Conservation (phyloP, 2,329 filamentous ascomycete species). For the Aspergillus sp. region DNA sequence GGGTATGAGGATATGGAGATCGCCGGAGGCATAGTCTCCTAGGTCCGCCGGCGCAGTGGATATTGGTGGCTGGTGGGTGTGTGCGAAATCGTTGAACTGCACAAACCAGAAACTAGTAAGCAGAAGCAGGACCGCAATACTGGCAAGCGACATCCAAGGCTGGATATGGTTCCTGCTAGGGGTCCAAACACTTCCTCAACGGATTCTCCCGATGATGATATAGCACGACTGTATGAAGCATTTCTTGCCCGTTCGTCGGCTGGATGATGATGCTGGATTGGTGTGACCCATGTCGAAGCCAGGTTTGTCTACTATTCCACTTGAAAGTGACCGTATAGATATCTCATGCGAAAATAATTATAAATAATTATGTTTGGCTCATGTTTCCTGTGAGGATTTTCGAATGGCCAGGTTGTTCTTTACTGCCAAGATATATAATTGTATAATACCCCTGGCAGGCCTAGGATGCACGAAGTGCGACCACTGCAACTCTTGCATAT, state of each 20-base stretch:
- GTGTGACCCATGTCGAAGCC: no score
- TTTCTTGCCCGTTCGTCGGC: conserved; percentile 11
- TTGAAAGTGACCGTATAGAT: no score
- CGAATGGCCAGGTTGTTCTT: no score
- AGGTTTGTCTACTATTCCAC: no score
- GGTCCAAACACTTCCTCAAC: background rate
- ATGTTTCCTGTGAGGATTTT: no score
- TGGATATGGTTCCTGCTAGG: conserved; percentile 1
- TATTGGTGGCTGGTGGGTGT: conserved; percentile 6
- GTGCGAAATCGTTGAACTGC: conserved; percentile 11
- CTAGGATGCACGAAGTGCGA: no score
- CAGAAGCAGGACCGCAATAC: conserved; percentile 18
- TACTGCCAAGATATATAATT: no score
- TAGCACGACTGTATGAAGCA: conserved; percentile 15
- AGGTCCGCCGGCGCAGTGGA: background rate
- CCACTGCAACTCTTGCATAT: no score
- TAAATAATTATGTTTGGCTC: no score
- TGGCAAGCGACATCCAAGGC: conserved; percentile 10
- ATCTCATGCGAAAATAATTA: no score
- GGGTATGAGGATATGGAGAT: conserved; percentile 15
- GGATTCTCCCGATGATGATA: background rate
- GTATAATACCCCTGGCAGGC: no score
- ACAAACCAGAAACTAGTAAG: conserved; percentile 16
- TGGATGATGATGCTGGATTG: no score
- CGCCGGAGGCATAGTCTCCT: background rate